phyloP scores from a whole-genome alignment of 495 filamentous ascomycete genomes.

The Podospora didyma region DNA sequence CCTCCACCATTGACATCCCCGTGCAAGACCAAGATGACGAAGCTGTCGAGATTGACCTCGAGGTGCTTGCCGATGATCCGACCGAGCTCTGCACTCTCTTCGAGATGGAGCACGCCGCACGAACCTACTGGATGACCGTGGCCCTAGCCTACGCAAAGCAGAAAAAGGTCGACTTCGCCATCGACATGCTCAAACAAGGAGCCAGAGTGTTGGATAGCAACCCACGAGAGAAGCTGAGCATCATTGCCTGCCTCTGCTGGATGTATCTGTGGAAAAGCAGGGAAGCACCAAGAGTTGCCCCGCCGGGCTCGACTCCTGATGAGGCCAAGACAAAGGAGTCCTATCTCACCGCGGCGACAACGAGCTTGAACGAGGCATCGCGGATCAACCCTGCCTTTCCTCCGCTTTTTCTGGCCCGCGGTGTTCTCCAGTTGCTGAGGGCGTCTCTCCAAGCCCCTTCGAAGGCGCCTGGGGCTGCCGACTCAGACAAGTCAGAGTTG shows the following conservation, averaged over 20 bases:
- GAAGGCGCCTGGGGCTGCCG: conserved; percentile 49
- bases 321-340: conserved; percentile 87
- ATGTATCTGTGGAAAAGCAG: conserved; percentile 88
- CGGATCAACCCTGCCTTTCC: conserved; percentile 90
- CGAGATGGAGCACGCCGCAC: conserved; percentile 83
- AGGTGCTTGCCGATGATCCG: conserved; percentile 87
- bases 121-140: conserved; percentile 92
- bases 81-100: conserved; percentile 91
- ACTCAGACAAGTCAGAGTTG: conserved; percentile 74
- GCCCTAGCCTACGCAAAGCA: conserved; percentile 97
- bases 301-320: conserved; percentile 54
- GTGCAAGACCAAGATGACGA: conserved; percentile 76
- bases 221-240: conserved; percentile 78
- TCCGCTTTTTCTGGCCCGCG: conserved; percentile 85
- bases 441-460: conserved; percentile 77
- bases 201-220: conserved; percentile 66
- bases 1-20: conserved; percentile 83
- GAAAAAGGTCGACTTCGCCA: conserved; percentile 84
- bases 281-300: conserved; percentile 73
- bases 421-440: conserved; percentile 81
- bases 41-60: conserved; percentile 87
- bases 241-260: conserved; percentile 85
- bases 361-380: conserved; percentile 85
- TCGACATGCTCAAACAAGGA: conserved; percentile 86
- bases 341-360: conserved; percentile 87